Percentiles rank a stretch among this genome's conserved stretches.
These are phyloP conservation scores for Vanilla planifolia DNA, from an alignment of 106 monocot species.

Conservation along the genomic window DNA sequence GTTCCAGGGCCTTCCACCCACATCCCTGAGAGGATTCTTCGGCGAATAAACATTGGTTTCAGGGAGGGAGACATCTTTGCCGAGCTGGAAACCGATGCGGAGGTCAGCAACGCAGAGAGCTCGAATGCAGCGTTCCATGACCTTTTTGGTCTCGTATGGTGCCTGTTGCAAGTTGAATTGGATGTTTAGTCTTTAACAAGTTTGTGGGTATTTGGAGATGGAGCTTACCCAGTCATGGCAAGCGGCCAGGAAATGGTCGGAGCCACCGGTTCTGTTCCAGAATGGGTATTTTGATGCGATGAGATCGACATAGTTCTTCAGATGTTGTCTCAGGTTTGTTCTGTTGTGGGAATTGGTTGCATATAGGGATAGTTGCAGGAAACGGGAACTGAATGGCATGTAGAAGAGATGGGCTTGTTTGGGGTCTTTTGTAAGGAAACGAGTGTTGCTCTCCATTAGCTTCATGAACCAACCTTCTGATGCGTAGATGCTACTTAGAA, in stretches of 20 bases:
- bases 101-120: conserved; percentile 41
- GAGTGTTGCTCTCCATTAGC: conserved; percentile 29
- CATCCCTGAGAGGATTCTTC: conserved; percentile 23
- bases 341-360: conserved; percentile 21
- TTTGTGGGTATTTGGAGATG: background rate
- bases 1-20: conserved; percentile 22
- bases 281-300: conserved; percentile 48
- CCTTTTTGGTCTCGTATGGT: conserved; percentile 23
- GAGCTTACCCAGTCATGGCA: conserved; percentile 53
- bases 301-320: conserved; percentile 23
- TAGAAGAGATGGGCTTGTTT: conserved; percentile 48
- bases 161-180: conserved; percentile 23
- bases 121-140: conserved; percentile 28
- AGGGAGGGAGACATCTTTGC: conserved; percentile 42
- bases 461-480: conserved; percentile 75
- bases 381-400: conserved; percentile 44
- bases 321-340: conserved; percentile 8
- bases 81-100: conserved; percentile 18
- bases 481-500: conserved; percentile 44
- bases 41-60: conserved; percentile 21
- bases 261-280: conserved; percentile 49
- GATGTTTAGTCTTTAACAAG: too few relatives aligned
- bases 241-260: conserved; percentile 47
- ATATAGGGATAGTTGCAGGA: conserved; percentile 22
- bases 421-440: conserved; percentile 19